A percentile compares a stretch with the other conserved stretches of the same genome.
Evolutionary conservation across 1,284 basidiomycete genomes (phyloP).

Genomic region (Trichosporon inkin): DNA sequence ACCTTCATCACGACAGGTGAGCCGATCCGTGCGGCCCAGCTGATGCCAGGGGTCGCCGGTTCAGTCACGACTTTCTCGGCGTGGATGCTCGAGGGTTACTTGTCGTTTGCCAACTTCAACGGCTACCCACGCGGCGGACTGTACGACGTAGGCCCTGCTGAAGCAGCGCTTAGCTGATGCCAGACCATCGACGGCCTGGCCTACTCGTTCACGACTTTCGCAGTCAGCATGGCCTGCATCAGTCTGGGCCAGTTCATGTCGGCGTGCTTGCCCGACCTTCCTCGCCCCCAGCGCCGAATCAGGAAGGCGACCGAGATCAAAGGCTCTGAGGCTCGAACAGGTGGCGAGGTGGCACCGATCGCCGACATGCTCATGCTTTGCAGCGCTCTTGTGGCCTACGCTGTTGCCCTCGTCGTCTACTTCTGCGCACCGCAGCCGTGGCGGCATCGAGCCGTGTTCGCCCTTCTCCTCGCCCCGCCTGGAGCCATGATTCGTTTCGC

Average conservation of each 20-base stretch:
- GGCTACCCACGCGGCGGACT: slow-evolving; percentile 64
- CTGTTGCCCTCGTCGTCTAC: slow-evolving; percentile 66
- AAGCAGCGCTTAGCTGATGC: slow-evolving; percentile 10
- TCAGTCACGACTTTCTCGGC: slow-evolving; percentile 93
- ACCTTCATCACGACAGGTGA: slow-evolving; percentile 80
- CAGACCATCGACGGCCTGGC: slow-evolving; percentile 83
- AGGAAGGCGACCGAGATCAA: slow-evolving; percentile 29
- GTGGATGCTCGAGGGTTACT: slow-evolving; percentile 87
- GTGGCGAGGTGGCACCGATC: slow-evolving; percentile 24
- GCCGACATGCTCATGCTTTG: slow-evolving; percentile 40
- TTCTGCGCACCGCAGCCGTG: slow-evolving; percentile 65
- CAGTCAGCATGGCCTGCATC: slow-evolving; percentile 58
- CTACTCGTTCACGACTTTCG: slow-evolving; percentile 72
- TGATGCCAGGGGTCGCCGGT: slow-evolving; percentile 75
- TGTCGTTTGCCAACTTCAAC: slow-evolving; percentile 72
- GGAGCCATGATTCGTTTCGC: slow-evolving; percentile 81
- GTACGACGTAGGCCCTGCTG: slow-evolving; percentile 61
- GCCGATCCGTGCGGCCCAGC: slow-evolving; percentile 17
- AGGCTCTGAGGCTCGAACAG: slow-evolving; percentile 1
- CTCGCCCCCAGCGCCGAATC: slow-evolving; percentile 59
- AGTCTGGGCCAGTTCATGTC: slow-evolving; percentile 39
- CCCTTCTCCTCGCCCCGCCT: slow-evolving; percentile 84
- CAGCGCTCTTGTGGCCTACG: slow-evolving; percentile 49
- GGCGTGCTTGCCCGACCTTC: slow-evolving; percentile 54
- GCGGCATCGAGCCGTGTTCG: slow-evolving; percentile 76